Evolutionary conservation across 2,329 filamentous ascomycete genomes (phyloP).

Genomic region (Cephalotrichum gorgonifer): DNA sequence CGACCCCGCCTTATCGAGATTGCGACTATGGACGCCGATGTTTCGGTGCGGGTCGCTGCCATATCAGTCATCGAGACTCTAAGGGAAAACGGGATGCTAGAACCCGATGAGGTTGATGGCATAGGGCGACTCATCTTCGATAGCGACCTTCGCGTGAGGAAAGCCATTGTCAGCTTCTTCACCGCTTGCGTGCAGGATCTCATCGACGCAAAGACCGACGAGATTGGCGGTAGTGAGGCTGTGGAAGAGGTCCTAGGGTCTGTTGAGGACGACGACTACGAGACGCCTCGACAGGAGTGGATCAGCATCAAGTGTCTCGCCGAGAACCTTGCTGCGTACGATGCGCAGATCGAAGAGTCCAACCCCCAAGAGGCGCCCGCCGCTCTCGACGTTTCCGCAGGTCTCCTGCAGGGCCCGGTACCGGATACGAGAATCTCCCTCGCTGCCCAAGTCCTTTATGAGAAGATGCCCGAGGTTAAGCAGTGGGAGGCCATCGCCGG

Average conservation of each 20-base stretch:
- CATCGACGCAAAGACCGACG: constrained; percentile 69
- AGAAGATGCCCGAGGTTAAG: constrained; percentile 67
- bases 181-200: constrained; percentile 75
- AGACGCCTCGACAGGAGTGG: constrained; percentile 72
- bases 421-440: constrained; percentile 76
- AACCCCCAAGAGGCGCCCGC: constrained; percentile 31
- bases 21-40: constrained; percentile 74
- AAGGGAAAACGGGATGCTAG: constrained; percentile 73
- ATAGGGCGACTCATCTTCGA: constrained; percentile 87
- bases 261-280: constrained; percentile 64
- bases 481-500: constrained; percentile 85
- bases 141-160: constrained; percentile 71
- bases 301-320: constrained; percentile 84
- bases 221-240: constrained; percentile 69
- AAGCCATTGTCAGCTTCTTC: constrained; percentile 85
- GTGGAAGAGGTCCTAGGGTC: constrained; percentile 66
- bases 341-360: constrained; percentile 55
- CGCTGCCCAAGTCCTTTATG: constrained; percentile 76
- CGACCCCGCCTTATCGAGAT: constrained; percentile 83
- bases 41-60: constrained; percentile 66
- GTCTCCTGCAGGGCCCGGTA: constrained; percentile 51
- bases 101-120: constrained; percentile 82
- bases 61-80: constrained; percentile 76
- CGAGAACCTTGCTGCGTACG: constrained; percentile 73
- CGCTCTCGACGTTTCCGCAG: constrained; percentile 38